Evolutionary conservation across 1,139 yeast species (phyloP), one percentile per base, ranked within the genome.

Genomic region (Geotrichum cucujoidarum): DNA sequence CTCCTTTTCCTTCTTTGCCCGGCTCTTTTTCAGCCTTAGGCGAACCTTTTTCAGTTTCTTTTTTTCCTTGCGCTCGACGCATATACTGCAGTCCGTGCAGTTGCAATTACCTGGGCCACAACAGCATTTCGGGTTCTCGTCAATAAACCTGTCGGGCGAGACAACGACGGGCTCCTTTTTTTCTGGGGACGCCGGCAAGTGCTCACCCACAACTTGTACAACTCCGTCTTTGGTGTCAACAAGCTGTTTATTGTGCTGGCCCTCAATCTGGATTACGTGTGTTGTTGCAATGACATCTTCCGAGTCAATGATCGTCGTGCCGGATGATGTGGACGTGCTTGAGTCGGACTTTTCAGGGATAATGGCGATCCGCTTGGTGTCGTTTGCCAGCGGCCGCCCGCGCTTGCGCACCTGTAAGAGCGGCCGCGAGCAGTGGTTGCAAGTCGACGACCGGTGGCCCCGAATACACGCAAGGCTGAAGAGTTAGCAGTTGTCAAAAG

Each of bases 361-460:
- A 5, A 62, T 60, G 6, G 65, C 64, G 20, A 60, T 53, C 33
- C 65, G 49, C 31, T 57, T 53, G 16, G 51, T 50, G 25, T 54
- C 60, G 39, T 53, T 53, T 14, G 51, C 51, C 30, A 52, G 55
- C 2, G 96, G 97, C 44, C 97, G 70, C 0, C 97, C 97, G 52
- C 95, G 77, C 31, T 87, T 78, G 37, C 96, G 73, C n/a, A 90
- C 96, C 58, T 87, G 88, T 18, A 88, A 80, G 34, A 90, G 70
- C 31, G 94, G 89, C 43, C 96, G 73, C 45, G 77, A 73, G 41
- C 84, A 79, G 65, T 92, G 98, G 51, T 78, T 78, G 64, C 98
- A 92, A 49, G 83, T 79, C 2, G 94, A 81, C 3, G 96, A 85
- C 39, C 98, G 69, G 63, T 92, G 98, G 18, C 97, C 97, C 39